Conservation (phyloP, 75 land plant species). For the Azolla pinnata region DNA sequence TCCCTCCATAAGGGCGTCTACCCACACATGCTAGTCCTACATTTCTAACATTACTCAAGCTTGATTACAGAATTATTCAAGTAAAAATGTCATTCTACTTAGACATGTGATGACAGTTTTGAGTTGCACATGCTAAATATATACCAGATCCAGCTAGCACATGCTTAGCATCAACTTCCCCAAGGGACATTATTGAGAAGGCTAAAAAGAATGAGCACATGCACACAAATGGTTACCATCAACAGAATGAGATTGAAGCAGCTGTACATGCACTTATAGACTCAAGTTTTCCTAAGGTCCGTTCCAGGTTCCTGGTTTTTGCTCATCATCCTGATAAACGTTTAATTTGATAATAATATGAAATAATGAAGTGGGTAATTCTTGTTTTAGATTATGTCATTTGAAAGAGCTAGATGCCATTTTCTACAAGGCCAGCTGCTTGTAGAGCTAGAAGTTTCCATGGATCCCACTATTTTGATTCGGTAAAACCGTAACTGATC, state of each 20-base stretch:
- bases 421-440: conserved; percentile 21
- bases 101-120: not conserved
- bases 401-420: conserved; percentile 17
- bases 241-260: no score
- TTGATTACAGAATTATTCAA: no score
- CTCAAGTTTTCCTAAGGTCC: no score
- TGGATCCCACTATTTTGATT: conserved; percentile 19
- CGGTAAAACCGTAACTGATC: conserved; percentile 4
- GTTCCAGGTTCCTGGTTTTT: no score
- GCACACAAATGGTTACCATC: no score
- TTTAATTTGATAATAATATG: not conserved
- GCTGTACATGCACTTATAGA: no score
- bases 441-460: conserved; percentile 23
- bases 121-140: not conserved
- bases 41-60: no score
- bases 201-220: no score
- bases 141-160: conserved; percentile 5
- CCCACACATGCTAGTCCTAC: no score
- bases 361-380: no score
- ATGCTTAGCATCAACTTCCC: conserved; percentile 3
- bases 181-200: no score
- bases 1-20: not conserved
- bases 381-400: conserved; percentile 3
- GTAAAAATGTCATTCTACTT: not conserved
- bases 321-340: no score